Base-by-base conservation (phyloP, 2,329 filamentous ascomycete species). In the Scedosporium minutisporum region DNA sequence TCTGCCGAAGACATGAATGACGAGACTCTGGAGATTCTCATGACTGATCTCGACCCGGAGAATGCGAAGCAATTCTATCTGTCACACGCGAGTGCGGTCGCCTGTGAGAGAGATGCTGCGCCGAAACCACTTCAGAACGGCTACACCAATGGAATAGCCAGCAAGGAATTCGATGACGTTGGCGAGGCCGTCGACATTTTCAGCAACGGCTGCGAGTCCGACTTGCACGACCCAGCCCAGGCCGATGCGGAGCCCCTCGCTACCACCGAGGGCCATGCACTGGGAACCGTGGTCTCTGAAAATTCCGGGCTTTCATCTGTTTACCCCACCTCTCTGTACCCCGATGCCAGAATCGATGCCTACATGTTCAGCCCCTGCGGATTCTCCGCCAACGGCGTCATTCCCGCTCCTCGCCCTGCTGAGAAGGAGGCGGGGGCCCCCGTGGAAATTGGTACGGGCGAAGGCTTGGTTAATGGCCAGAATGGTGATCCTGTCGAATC, bases 311-410 rank as follows among this genome's bases (percentile, higher is more conserved):
- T 99, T 58, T 88, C 92, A 18, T 88, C 92, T 65, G 87, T 99
- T 65, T 99, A 97, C 70, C 89, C 95, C 4, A 87, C 85, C 55
- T 87, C 86, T 64, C 88, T 89, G 74, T 97, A 96, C 72, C 93
- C 95, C 0, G 93, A 97, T 68, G 90, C 95, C 23, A 89, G 91
- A 64, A 91, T 99, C 67, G 95, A 99, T 69, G 91, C 95, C 23
- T 99, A 97, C 74, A 84, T 97, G 62, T 99, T 99, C 79, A 92
- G 90, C 0, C 95, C 95, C 0, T 99, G 95, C 71, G 95, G 95
- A 64, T 99, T 96, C 77, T 97, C 93, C 6, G 95, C 95, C 73
- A 99, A 99, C 71, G 95, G 92, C 61, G 93, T 99, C 21, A 85
- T 99, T 51, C 95, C 95, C 6, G 87, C 91, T 58, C 87, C 90